A percentile compares a stretch with the other conserved stretches of the same genome.
These are phyloP conservation scores for Raphanus sativus DNA, from an alignment of 345 rosid genomes.

Conservation along the genomic window DNA sequence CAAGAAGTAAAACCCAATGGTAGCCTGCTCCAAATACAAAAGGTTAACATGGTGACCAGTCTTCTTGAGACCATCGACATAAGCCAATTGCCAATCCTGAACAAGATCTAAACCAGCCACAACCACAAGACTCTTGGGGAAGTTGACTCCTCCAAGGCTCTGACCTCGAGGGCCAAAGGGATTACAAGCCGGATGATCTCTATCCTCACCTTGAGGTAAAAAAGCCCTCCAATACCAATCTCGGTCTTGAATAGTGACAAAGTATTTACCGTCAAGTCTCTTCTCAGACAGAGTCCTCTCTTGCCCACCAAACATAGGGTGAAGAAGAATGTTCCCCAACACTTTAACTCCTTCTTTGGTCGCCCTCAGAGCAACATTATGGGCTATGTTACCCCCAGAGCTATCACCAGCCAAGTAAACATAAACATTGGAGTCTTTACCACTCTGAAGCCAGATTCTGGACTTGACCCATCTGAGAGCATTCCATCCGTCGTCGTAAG, in stretches of 20 bases:
- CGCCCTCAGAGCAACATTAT: slow-evolving; percentile 80
- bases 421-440: slow-evolving; percentile 62
- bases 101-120: slow-evolving; percentile 93
- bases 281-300: slow-evolving; percentile 74
- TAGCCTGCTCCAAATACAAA: slow-evolving; percentile 71
- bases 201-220: slow-evolving; percentile 77
- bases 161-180: slow-evolving; percentile 80
- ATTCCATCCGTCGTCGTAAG: slow-evolving; percentile 95
- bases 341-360: slow-evolving; percentile 60
- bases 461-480: slow-evolving; percentile 91
- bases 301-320: slow-evolving; percentile 90
- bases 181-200: slow-evolving; percentile 95
- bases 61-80: slow-evolving; percentile 68
- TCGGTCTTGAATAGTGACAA: slow-evolving; percentile 78
- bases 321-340: slow-evolving; percentile 80
- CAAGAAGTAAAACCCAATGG: slow-evolving; percentile 92
- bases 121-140: slow-evolving; percentile 83
- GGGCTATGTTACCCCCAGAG: slow-evolving; percentile 94
- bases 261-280: slow-evolving; percentile 77
- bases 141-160: slow-evolving; percentile 47
- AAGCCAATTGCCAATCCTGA: slow-evolving; percentile 92
- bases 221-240: slow-evolving; percentile 99
- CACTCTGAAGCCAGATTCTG: slow-evolving; percentile 80
- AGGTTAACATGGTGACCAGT: slow-evolving; percentile 64
- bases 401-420: slow-evolving; percentile 93